These are phyloP conservation scores for Xylaria sp. DNA, from an alignment of 2,329 filamentous ascomycete species.

Conservation along the genomic window DNA sequence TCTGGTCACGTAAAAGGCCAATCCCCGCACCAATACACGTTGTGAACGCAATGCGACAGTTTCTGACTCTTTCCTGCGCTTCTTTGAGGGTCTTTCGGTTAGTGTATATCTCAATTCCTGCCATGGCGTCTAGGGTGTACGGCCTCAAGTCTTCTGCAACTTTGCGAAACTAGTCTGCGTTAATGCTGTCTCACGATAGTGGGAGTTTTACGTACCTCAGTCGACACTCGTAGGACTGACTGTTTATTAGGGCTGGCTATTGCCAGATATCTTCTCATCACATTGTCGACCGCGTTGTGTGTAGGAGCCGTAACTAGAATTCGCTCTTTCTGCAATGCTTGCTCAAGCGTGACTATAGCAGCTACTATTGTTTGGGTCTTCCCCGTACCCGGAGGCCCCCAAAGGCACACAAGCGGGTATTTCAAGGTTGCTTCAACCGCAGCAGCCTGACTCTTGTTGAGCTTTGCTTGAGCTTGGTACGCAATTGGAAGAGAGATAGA, in stretches of 20 bases:
- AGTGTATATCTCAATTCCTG: slow-evolving; percentile 9
- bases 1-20: slow-evolving; percentile 11
- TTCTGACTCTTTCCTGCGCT: slow-evolving; percentile 10
- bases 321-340: background rate
- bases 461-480: background rate
- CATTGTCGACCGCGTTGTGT: slow-evolving; percentile 19
- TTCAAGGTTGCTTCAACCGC: slow-evolving; percentile 12
- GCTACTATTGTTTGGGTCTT: slow-evolving; percentile 19
- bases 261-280: slow-evolving; percentile 12
- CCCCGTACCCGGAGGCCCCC: slow-evolving; percentile 14
- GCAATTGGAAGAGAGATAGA: background rate
- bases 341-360: slow-evolving; percentile 10
- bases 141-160: slow-evolving; percentile 4
- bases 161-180: slow-evolving; percentile 5
- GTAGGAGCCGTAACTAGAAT: slow-evolving; percentile 17
- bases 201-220: slow-evolving; percentile 2
- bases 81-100: slow-evolving; percentile 6
- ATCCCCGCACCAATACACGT: slow-evolving; percentile 15
- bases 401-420: slow-evolving; percentile 11
- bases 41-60: slow-evolving; percentile 7
- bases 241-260: background rate
- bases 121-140: slow-evolving; percentile 18
- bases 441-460: slow-evolving; percentile 12
- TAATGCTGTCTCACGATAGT: background rate
- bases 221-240: slow-evolving; percentile 8